Evolutionary conservation across 2,329 filamentous ascomycete genomes (phyloP).

Genomic region (Ceratocystis smalleyi): DNA sequence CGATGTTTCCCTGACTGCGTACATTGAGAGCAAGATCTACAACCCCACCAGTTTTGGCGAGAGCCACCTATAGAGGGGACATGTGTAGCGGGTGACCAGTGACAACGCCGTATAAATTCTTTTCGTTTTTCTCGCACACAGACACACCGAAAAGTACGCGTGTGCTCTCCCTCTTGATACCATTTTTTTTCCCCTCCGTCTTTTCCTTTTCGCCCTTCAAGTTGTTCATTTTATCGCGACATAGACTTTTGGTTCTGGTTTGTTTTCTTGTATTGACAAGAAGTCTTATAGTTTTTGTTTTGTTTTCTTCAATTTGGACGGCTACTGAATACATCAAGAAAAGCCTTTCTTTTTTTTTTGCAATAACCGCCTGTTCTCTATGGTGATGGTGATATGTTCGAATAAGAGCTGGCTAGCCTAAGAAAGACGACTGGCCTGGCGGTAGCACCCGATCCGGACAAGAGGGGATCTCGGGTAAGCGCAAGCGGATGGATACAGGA

Average conservation of each 20-base stretch:
- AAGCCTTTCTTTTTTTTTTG: not conserved
- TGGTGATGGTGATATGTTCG: not conserved
- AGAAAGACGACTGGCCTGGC: no score
- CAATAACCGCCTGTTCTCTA: not conserved
- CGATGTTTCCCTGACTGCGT: slow-evolving; percentile 44
- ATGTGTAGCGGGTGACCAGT: slow-evolving; percentile 20
- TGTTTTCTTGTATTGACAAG: slow-evolving; percentile 1
- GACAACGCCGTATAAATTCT: not conserved
- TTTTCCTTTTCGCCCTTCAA: slow-evolving; percentile 1
- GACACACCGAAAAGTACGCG: not conserved
- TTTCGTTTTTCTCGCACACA: not conserved
- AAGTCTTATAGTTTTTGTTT: slow-evolving; percentile 4
- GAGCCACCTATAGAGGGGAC: slow-evolving; percentile 22
- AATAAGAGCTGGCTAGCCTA: no score
- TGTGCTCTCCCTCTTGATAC: slow-evolving; percentile 7
- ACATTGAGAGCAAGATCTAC: slow-evolving; percentile 46
- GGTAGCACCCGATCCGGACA: no score
- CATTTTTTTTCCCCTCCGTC: not conserved
- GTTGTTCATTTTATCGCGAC: not conserved
- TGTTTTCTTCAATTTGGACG: not conserved
- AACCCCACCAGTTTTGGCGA: slow-evolving; percentile 36
- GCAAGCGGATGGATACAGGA: no score
- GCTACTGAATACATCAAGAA: not conserved
- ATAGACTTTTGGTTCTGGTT: slow-evolving; percentile 6
- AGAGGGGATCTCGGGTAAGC: no score